Evolutionary conservation across 2,329 filamentous ascomycete species (phyloP), one percentile per base, ranked within the genome.

Genomic region (Sarocladium brachiariae): DNA sequence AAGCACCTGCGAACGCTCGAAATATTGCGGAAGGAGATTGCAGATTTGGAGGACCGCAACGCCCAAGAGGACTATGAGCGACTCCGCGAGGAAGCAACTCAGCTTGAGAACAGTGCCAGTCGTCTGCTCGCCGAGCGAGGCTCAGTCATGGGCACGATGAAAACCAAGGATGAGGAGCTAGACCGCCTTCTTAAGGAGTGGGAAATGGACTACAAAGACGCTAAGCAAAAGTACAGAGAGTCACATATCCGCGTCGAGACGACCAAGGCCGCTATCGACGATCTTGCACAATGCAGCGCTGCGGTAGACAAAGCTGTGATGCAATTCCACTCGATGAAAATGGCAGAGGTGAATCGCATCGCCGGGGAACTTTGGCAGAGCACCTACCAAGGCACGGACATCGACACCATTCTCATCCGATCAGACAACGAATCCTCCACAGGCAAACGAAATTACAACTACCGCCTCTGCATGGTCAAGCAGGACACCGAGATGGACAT

Each of bases 401-500:
- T 99, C 51, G 93, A 99, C 71, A 93, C 88, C 1, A 96, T 99
- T 63, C 79, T 95, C 62, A 97, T 99, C 69, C 86, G 87, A 35
- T 96, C 91, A 16, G 92, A 97, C 67, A 86, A 84, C 59, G 93
- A 97, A 65, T 81, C 79, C 43, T 75, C 75, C 35, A 68, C 81
- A 51, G 84, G 81, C 49, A 90, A 89, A 61, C 84, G 89, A 60
- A 87, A 77, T 55, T 97, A 97, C 77, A 97, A 99, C 70, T 99
- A 99, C 74, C 88, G 93, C 43, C 86, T 99, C 5, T 91, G 89
- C 68, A 99, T 99, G 93, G 83, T 96, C 59, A 99, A 99, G 72
- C 86, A 92, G 64, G 90, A 95, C 62, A 89, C 87, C 1, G 93
- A 99, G 68, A 96, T 99, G 90, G 93, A 99, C 71, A 99, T 99